Evolutionary conservation across 805 yeast species (phyloP).

Genomic region (Barnettozyma sucrosica): DNA sequence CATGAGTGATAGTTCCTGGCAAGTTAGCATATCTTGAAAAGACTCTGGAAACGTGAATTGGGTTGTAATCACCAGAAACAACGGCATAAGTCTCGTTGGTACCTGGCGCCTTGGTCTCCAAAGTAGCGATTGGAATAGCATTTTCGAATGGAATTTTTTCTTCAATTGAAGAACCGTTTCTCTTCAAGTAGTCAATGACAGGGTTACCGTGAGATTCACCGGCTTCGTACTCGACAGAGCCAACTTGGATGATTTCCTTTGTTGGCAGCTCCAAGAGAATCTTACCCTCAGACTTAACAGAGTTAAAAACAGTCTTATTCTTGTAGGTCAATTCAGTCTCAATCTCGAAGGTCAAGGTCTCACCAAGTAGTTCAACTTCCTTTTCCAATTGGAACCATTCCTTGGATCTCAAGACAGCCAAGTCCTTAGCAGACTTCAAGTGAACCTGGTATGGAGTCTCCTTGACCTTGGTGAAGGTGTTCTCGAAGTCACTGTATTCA

Average conservation of each 20-base stretch:
- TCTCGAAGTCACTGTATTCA: slow-evolving; percentile 75
- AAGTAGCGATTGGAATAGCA: slow-evolving; percentile 73
- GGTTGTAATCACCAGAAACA: slow-evolving; percentile 97
- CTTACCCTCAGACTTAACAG: slow-evolving; percentile 80
- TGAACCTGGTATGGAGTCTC: slow-evolving; percentile 84
- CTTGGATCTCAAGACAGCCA: slow-evolving; percentile 88
- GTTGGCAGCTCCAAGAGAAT: slow-evolving; percentile 87
- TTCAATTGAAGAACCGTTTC: slow-evolving; percentile 91
- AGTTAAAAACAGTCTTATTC: slow-evolving; percentile 65
- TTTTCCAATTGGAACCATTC: slow-evolving; percentile 94
- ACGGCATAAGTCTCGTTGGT: slow-evolving; percentile 95
- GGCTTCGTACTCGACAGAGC: slow-evolving; percentile 80
- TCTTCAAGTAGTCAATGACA: slow-evolving; percentile 84
- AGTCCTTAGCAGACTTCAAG: slow-evolving; percentile 73
- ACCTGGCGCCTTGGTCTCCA: slow-evolving; percentile 73
- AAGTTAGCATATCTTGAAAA: slow-evolving; percentile 89
- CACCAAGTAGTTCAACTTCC: slow-evolving; percentile 63
- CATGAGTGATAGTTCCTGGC: slow-evolving; percentile 98
- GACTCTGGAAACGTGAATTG: slow-evolving; percentile 94
- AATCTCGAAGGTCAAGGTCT: slow-evolving; percentile 84
- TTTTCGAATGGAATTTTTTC: slow-evolving; percentile 89
- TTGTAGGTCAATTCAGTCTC: slow-evolving; percentile 80
- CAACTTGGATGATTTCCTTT: slow-evolving; percentile 80
- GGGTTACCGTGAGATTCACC: slow-evolving; percentile 96
- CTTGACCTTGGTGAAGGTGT: slow-evolving; percentile 82